Base-by-base conservation (phyloP, 495 filamentous ascomycete species). In the Penicillium maclennaniae region DNA sequence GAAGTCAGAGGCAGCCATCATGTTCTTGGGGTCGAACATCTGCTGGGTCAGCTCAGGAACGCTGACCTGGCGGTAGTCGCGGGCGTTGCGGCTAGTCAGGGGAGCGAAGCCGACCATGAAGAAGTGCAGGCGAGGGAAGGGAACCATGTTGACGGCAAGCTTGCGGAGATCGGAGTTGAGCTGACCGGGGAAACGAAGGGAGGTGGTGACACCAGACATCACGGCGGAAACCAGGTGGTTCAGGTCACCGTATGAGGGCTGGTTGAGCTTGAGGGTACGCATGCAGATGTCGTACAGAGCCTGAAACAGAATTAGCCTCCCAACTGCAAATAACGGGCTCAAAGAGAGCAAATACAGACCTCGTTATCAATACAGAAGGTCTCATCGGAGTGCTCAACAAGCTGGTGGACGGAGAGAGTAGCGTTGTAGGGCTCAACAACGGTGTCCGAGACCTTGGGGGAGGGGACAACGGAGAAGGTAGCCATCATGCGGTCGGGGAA, bases 361-460 rank as follows among this genome's bases (percentile, higher is more conserved):
- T 99, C 95, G 82, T 99, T 99, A 72, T 99, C 93, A 73, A 99
- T 99, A 83, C 93, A 99, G 88, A 99, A 99, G 73, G 93, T 99
- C 89, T 97, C 93, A 71, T 99, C 93, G 45, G 95, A 97, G 86
- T 99, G 96, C 86, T 99, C 93, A 71, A 99, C 95, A 59, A 99
- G 85, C 83, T 99, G 93, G 80, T 99, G 93, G 57, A 99, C 83
- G 66, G 93, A 99, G 58, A 99, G 88, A 65, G 93, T 99, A 67
- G 93, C 93, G 77, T 99, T 99, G 86, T 99, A 99, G 55, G 93
- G 93, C 83, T 99, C 93, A 71, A 99, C 93, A 66, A 99, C 93
- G 73, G 93, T 99, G 71, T 99, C 93, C 57, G 95, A 97, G 62
- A 99, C 93, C 86, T 97, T 99, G 69, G 93, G 93, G n/a, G 93